A percentile compares a stretch with the other conserved stretches of the same genome.
phyloP scores from a whole-genome alignment of 805 yeast species.

The Monosporozyma servazzii region DNA sequence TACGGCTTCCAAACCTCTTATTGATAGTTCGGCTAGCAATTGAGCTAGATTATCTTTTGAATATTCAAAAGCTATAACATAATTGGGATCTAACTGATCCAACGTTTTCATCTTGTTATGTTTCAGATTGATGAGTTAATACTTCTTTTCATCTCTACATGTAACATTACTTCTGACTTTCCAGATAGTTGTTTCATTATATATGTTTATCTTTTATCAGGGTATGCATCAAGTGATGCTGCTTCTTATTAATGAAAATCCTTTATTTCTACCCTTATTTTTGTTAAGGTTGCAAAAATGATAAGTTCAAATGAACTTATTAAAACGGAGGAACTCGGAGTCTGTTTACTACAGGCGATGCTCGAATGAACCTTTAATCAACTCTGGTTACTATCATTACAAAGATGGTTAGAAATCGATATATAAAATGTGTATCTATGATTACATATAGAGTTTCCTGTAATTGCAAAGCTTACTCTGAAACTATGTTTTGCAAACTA shows the following conservation, averaged over 20 bases:
- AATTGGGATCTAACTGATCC: slow-evolving; percentile 24
- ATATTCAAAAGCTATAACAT: slow-evolving; percentile 18
- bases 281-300: not conserved
- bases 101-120: slow-evolving; percentile 4
- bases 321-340: no score
- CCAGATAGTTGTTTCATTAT: not conserved
- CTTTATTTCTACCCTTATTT: not conserved
- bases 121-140: not conserved
- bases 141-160: not conserved
- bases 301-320: not conserved
- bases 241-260: not conserved
- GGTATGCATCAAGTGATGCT: not conserved
- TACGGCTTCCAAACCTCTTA: slow-evolving; percentile 17
- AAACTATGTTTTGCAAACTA: slow-evolving; percentile 12
- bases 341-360: no score
- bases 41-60: slow-evolving; percentile 19
- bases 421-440: not conserved
- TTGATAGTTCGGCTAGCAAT: slow-evolving; percentile 19
- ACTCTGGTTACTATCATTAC: not conserved
- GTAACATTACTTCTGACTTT: not conserved
- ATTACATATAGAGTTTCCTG: not conserved
- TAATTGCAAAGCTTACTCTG: slow-evolving; percentile 2
- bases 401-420: not conserved
- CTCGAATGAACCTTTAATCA: no score
- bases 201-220: not conserved